Percentiles rank a stretch among this genome's conserved stretches.
Evolutionary conservation across 2,329 filamentous ascomycete genomes (phyloP).

Genomic region (Trichoderma citrinoviride): DNA sequence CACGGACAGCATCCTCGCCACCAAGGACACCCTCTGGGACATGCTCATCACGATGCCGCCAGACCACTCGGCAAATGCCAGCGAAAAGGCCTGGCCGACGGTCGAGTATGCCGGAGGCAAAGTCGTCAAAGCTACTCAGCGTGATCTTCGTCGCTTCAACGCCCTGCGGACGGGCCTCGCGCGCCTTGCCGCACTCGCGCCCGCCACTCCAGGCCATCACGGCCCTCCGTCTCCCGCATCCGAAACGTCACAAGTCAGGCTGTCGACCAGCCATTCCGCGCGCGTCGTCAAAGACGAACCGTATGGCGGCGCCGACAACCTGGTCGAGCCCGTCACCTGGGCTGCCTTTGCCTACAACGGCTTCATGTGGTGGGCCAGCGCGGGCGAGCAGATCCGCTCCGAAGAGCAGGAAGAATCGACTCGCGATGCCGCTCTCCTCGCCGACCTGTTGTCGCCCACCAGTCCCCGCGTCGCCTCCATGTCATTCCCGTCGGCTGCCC

Average conservation of each 20-base stretch:
- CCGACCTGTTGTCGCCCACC: conserved; percentile 45
- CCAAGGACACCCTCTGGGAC: conserved; percentile 86
- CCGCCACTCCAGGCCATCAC: conserved; percentile 28
- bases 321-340: conserved; percentile 66
- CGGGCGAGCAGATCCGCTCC: conserved; percentile 66
- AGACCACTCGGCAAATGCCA: conserved; percentile 54
- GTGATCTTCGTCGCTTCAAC: conserved; percentile 79
- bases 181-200: conserved; percentile 38
- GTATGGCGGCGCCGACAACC: conserved; percentile 51
- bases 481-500: conserved; percentile 31
- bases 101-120: conserved; percentile 65
- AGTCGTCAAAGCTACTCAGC: conserved; percentile 79
- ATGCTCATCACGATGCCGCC: conserved; percentile 80
- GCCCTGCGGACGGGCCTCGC: conserved; percentile 63
- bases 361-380: conserved; percentile 89
- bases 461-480: conserved; percentile 28
- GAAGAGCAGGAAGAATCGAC: conserved; percentile 58
- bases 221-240: conserved; percentile 32
- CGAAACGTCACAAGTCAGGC: conserved; percentile 29
- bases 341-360: conserved; percentile 73
- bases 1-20: conserved; percentile 86
- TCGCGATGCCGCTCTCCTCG: conserved; percentile 55
- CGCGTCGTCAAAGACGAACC: conserved; percentile 37
- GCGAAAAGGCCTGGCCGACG: conserved; percentile 69
- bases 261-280: conserved; percentile 31